Percentiles rank a stretch among this genome's conserved stretches.
Evolutionary conservation across 1,139 yeast genomes (phyloP).

Genomic region (Pichia sp.): DNA sequence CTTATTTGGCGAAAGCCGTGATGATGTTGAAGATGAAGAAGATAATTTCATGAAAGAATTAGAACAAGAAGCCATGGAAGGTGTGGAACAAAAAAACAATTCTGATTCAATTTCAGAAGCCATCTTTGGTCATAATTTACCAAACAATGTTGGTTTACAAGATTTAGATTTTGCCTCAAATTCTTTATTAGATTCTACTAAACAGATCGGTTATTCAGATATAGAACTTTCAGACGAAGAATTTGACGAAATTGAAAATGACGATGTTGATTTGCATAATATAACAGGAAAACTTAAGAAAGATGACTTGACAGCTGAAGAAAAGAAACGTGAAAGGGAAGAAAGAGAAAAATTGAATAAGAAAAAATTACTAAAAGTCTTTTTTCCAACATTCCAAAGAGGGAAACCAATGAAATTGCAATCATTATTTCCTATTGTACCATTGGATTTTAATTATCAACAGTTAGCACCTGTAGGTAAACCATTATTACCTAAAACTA

Average conservation of each 20-base stretch:
- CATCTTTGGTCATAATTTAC: slow-evolving; percentile 38
- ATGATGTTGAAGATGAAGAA: slow-evolving; percentile 24
- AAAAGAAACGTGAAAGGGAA: slow-evolving; percentile 16
- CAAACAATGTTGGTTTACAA: slow-evolving; percentile 33
- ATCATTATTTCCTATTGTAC: slow-evolving; percentile 58
- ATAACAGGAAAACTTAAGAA: neutral
- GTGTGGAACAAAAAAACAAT: slow-evolving; percentile 34
- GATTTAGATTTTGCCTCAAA: slow-evolving; percentile 39
- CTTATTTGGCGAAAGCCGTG: slow-evolving; percentile 1
- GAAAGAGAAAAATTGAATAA: slow-evolving; percentile 26
- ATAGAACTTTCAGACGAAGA: slow-evolving; percentile 35
- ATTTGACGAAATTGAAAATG: no score
- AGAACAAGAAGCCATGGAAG: slow-evolving; percentile 35
- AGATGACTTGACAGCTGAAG: slow-evolving; percentile 18
- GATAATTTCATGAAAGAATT: slow-evolving; percentile 36
- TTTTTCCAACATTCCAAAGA: slow-evolving; percentile 59
- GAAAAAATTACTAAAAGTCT: slow-evolving; percentile 38
- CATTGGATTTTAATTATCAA: slow-evolving; percentile 47
- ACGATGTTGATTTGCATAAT: slow-evolving; percentile 5
- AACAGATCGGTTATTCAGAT: slow-evolving; percentile 28
- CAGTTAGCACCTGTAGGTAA: slow-evolving; percentile 45
- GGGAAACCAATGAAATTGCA: slow-evolving; percentile 60
- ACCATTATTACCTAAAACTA: slow-evolving; percentile 57
- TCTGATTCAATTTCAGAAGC: slow-evolving; percentile 36
- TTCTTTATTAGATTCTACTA: slow-evolving; percentile 36